phyloP scores from a whole-genome alignment of 768 basidiomycete species.

The Kwoniella dendrophila region DNA sequence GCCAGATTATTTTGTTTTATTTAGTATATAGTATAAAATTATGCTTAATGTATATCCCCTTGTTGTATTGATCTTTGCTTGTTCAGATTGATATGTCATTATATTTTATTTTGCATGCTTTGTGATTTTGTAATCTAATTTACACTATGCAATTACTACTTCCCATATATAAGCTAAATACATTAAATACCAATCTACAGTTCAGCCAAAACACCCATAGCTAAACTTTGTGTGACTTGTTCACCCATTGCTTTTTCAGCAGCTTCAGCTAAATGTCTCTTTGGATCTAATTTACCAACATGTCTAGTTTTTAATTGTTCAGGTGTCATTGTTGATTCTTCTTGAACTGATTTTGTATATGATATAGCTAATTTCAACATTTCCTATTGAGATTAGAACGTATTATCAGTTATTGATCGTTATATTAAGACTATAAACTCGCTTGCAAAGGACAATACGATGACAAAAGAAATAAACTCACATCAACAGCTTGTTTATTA shows the following conservation, averaged over 20 bases:
- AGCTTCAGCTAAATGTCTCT: constrained; percentile 94
- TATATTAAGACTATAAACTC: not conserved
- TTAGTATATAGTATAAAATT: too few species aligned
- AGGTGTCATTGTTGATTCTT: constrained; percentile 89
- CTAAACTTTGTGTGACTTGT: constrained; percentile 92
- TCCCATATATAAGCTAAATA: too few species aligned
- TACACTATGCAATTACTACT: too few species aligned
- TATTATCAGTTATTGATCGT: not conserved
- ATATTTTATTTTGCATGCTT: too few species aligned
- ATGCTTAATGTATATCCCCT: too few species aligned
- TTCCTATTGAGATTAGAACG: constrained; percentile 60
- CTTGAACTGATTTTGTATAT: constrained; percentile 97
- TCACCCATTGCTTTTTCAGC: constrained; percentile 98
- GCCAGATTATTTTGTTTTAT: too few species aligned
- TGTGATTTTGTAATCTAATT: too few species aligned
- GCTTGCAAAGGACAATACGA: not conserved
- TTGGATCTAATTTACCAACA: constrained; percentile 96
- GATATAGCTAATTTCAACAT: constrained; percentile 91
- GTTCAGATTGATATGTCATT: too few species aligned
- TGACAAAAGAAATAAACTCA: constrained; percentile 55
- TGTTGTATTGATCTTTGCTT: too few species aligned
- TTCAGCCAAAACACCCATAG: constrained; percentile 92
- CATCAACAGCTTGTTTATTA: constrained; percentile 95
- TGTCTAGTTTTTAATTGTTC: constrained; percentile 96
- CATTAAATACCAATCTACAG: too few species aligned